These are phyloP conservation scores for Scopulariopsis brevicaulis DNA, from an alignment of 2,329 filamentous ascomycete species.

Conservation along the genomic window DNA sequence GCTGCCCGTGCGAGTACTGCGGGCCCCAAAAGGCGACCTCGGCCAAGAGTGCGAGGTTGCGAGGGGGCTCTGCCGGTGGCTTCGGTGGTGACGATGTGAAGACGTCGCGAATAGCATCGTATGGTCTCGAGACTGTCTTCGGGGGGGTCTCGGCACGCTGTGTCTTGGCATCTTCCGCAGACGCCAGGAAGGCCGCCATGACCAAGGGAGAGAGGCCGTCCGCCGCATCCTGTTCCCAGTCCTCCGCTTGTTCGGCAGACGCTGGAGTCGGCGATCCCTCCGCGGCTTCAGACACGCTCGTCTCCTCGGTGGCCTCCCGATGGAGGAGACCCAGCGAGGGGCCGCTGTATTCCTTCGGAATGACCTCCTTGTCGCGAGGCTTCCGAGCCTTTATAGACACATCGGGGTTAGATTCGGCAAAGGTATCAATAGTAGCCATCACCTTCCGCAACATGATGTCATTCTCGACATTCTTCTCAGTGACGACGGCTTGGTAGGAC, in stretches of 20 bases:
- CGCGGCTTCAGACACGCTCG: background rate
- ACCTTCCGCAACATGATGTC: conserved; percentile 21
- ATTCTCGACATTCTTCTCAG: conserved; percentile 20
- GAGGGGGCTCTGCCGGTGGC: conserved; percentile 19
- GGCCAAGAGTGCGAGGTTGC: conserved; percentile 6
- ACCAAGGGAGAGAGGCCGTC: background rate
- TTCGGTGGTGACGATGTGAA: conserved; percentile 14
- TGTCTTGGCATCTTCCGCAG: conserved; percentile 2
- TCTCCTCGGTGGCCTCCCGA: background rate
- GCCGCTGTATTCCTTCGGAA: conserved; percentile 5
- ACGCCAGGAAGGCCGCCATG: conserved; percentile 3
- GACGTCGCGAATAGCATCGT: conserved; percentile 24
- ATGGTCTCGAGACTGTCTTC: conserved; percentile 8
- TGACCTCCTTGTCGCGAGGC: conserved; percentile 12
- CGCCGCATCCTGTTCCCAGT: background rate
- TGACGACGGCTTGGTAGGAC: conserved; percentile 22
- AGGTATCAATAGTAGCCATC: conserved; percentile 19
- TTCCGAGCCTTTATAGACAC: conserved; percentile 12
- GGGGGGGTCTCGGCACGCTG: background rate
- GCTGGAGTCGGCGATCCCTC: background rate
- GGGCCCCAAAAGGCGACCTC: conserved; percentile 1
- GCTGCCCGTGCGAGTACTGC: background rate
- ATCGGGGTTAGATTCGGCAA: conserved; percentile 22
- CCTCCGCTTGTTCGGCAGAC: background rate
- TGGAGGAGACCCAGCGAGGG: conserved; percentile 5